These are phyloP conservation scores for Trifolium fragiferum DNA, from an alignment of 306 rosid species.

Conservation along the genomic window DNA sequence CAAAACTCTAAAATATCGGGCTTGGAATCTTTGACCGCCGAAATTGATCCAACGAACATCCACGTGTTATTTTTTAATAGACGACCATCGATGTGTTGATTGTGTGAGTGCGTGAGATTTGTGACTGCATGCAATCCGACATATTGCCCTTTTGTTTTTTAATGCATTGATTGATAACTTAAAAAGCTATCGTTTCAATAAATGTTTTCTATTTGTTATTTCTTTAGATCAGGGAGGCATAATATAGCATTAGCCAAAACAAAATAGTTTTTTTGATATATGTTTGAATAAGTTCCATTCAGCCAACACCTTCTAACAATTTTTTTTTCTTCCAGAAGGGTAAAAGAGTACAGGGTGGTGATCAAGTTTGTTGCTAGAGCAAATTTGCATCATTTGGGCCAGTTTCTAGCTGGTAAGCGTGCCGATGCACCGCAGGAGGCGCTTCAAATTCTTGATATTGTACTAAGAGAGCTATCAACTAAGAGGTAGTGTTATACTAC, in stretches of 20 bases:
- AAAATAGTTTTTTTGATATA: background rate
- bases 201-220: background rate
- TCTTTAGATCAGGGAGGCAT: background rate
- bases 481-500: conserved; percentile 71
- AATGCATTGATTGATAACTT: conserved; percentile 11
- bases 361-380: conserved; percentile 90
- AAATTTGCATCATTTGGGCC: conserved; percentile 92
- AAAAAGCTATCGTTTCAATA: background rate
- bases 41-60: background rate
- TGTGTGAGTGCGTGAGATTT: background rate
- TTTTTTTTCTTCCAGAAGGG: conserved; percentile 64
- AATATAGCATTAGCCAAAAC: conserved; percentile 5
- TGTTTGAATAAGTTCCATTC: conserved; percentile 25
- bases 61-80: too few relatives aligned
- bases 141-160: background rate
- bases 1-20: background rate
- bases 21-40: background rate
- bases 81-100: background rate
- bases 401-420: conserved; percentile 90
- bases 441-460: conserved; percentile 90
- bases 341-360: conserved; percentile 77
- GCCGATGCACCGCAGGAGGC: conserved; percentile 95
- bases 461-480: conserved; percentile 77
- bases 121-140: background rate
- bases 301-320: conserved; percentile 14